These are phyloP conservation scores for Halophytophthora batemanensis DNA, from an alignment of 352 stramenopile genomes.

Conservation along the genomic window DNA sequence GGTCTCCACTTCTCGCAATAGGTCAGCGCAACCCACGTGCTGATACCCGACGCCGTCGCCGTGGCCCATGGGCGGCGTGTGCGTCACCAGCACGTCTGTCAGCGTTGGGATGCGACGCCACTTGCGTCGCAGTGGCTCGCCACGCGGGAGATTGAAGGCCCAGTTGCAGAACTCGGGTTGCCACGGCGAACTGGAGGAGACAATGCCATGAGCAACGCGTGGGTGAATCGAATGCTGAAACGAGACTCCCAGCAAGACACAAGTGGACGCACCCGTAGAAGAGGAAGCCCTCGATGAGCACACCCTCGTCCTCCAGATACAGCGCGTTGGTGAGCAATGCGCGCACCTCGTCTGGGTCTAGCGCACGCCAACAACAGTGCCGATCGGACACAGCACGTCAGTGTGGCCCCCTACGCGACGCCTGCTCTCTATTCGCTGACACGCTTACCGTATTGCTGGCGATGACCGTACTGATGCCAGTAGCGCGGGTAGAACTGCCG, in stretches of 20 bases:
- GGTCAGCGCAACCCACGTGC: slow-evolving; percentile 70
- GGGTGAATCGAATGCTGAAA: too few species aligned
- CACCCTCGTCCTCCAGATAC: slow-evolving; percentile 74
- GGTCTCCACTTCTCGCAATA: slow-evolving; percentile 64
- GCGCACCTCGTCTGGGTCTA: slow-evolving; percentile 65
- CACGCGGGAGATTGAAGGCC: slow-evolving; percentile 72
- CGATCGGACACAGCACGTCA: background rate
- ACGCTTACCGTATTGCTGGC: slow-evolving; percentile 43
- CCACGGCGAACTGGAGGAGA: slow-evolving; percentile 49
- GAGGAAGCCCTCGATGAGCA: slow-evolving; percentile 67
- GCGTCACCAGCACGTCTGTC: slow-evolving; percentile 87
- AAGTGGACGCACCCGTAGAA: slow-evolving; percentile 58
- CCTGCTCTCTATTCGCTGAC: background rate
- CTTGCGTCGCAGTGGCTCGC: slow-evolving; percentile 31
- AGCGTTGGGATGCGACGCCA: slow-evolving; percentile 55
- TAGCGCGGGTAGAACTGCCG: slow-evolving; percentile 57
- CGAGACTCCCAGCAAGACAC: too few species aligned
- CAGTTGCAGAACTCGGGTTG: slow-evolving; percentile 85
- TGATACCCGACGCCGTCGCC: slow-evolving; percentile 57
- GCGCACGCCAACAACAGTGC: background rate
- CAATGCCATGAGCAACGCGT: background rate
- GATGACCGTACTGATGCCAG: slow-evolving; percentile 75
- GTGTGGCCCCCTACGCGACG: background rate
- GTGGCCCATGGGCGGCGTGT: slow-evolving; percentile 80
- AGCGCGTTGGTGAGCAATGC: slow-evolving; percentile 70